Percentiles rank a stretch among this genome's conserved stretches.
Conservation (phyloP, 139 green algal species). For the Nannochloris sp. region DNA sequence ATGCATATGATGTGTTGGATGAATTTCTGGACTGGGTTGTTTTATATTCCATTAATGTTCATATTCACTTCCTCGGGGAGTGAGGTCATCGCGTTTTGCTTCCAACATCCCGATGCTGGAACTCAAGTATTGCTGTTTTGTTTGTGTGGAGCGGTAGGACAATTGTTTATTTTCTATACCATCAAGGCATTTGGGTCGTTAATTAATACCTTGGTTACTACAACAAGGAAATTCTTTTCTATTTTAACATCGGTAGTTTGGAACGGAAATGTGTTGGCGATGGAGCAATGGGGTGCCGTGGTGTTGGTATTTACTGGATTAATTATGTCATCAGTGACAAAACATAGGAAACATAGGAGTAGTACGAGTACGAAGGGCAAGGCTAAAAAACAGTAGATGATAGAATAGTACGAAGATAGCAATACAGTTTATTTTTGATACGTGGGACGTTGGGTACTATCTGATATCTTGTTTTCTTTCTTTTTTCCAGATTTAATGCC, state of each 20-base stretch:
- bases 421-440: too few species aligned
- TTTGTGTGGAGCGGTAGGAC: conserved; percentile 84
- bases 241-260: conserved; percentile 78
- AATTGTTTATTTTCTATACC: conserved; percentile 98
- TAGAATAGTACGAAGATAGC: too few species aligned
- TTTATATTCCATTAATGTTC: conserved; percentile 82
- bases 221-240: conserved; percentile 98
- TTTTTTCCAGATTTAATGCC: too few species aligned
- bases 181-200: conserved; percentile 89
- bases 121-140: conserved; percentile 84
- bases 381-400: too few species aligned
- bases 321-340: conserved; percentile 47
- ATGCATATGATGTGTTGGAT: conserved; percentile 96
- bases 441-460: too few species aligned
- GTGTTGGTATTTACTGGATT: conserved; percentile 86
- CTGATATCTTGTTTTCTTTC: too few species aligned
- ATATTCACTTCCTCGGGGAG: conserved; percentile 29
- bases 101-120: conserved; percentile 50
- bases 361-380: too few species aligned
- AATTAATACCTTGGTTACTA: conserved; percentile 88
- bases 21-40: conserved; percentile 91
- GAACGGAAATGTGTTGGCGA: conserved; percentile 66
- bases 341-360: conserved; percentile 25
- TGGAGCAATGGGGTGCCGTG: conserved; percentile 85
- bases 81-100: conserved; percentile 65